phyloP scores from a whole-genome alignment of 1,139 yeast species.

The Yamadazyma taylorii region DNA sequence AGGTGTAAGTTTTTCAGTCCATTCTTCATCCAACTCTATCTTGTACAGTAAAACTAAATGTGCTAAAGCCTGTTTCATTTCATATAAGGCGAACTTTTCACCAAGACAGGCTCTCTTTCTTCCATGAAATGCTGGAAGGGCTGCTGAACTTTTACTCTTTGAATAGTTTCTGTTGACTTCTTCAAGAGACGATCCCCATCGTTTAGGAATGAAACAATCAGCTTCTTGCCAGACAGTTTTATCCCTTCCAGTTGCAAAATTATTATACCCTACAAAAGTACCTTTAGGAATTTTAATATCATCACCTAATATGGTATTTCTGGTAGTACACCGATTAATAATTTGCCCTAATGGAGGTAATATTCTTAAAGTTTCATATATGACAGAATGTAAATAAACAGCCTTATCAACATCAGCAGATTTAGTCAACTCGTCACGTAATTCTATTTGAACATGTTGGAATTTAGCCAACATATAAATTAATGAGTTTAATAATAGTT shows the following conservation, averaged over 20 bases:
- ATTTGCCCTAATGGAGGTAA: slow-evolving; percentile 62
- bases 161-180: slow-evolving; percentile 41
- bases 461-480: slow-evolving; percentile 48
- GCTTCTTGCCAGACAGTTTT: slow-evolving; percentile 47
- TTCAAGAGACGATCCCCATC: slow-evolving; percentile 53
- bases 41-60: slow-evolving; percentile 35
- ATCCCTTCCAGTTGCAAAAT: slow-evolving; percentile 56
- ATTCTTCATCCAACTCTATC: slow-evolving; percentile 37
- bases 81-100: slow-evolving; percentile 55
- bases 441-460: slow-evolving; percentile 30
- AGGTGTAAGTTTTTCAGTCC: slow-evolving; percentile 56
- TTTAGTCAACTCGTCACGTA: slow-evolving; percentile 29
- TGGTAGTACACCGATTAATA: slow-evolving; percentile 49
- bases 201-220: slow-evolving; percentile 47
- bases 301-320: slow-evolving; percentile 37
- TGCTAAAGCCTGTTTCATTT: slow-evolving; percentile 39
- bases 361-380: slow-evolving; percentile 54
- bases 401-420: slow-evolving; percentile 5
- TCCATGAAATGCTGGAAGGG: slow-evolving; percentile 60
- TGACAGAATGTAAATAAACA: slow-evolving; percentile 27
- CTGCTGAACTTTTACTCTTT: slow-evolving; percentile 43
- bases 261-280: slow-evolving; percentile 57
- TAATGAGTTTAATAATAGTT: slow-evolving; percentile 48
- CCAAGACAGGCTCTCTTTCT: slow-evolving; percentile 63
- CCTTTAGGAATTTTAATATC: slow-evolving; percentile 52